Conservation (phyloP, 2,329 filamentous ascomycete species). For the Hypocreales sp. region DNA sequence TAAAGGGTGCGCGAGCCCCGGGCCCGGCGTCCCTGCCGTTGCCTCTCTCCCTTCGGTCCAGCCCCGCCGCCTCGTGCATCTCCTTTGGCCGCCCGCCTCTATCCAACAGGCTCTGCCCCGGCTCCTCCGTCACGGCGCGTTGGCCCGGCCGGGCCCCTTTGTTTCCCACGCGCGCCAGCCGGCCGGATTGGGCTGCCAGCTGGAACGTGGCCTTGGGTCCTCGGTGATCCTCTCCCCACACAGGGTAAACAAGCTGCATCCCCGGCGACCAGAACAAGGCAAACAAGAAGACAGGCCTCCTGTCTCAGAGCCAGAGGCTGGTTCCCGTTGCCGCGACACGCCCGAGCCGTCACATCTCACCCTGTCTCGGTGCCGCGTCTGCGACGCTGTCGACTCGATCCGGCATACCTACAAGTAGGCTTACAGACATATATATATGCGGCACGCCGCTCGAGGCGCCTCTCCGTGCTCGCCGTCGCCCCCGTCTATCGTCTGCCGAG, state of each 20-base stretch:
- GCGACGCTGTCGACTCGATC: background rate
- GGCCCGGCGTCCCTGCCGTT: background rate
- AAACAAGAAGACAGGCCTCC: no score
- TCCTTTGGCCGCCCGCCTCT: background rate
- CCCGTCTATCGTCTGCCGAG: conserved; percentile 6
- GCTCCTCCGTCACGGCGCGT: background rate
- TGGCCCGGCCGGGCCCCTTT: conserved; percentile 1
- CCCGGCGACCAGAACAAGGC: conserved; percentile 1
- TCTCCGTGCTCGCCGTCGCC: background rate
- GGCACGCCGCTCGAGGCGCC: background rate
- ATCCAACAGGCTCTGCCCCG: background rate
- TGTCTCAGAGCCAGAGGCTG: no score
- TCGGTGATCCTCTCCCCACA: no score
- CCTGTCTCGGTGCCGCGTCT: background rate
- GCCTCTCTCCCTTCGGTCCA: background rate
- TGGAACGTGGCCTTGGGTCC: conserved; percentile 2
- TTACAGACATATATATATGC: no score
- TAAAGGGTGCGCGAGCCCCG: no score
- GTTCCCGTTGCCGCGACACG: background rate
- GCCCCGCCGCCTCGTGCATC: no score
- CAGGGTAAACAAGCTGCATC: no score
- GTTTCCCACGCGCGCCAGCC: conserved; percentile 1
- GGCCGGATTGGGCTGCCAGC: conserved; percentile 1
- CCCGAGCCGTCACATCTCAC: background rate
- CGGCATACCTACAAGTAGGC: no score